A percentile compares a stretch with the other conserved stretches of the same genome.
Evolutionary conservation across 331 rosid genomes (phyloP).

Genomic region (Spiraea crenata): DNA sequence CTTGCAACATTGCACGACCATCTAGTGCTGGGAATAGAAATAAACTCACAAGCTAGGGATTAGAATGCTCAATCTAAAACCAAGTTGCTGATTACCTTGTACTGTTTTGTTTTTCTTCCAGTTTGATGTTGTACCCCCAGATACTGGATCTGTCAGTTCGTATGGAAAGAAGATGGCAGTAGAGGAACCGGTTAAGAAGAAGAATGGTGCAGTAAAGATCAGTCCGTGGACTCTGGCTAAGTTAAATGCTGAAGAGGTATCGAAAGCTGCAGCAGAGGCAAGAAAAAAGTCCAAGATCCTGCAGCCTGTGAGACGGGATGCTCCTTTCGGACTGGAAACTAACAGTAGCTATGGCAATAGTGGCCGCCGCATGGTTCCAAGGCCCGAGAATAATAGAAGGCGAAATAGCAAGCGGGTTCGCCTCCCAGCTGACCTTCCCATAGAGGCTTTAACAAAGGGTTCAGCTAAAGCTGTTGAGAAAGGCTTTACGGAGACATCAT

Average conservation of each 20-base stretch:
- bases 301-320: conserved; percentile 75
- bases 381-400: conserved; percentile 64
- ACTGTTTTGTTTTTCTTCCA: conserved; percentile 25
- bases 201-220: conserved; percentile 79
- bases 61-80: neutral
- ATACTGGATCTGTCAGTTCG: conserved; percentile 81
- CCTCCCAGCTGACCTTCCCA: conserved; percentile 76
- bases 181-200: conserved; percentile 68
- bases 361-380: conserved; percentile 58
- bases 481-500: conserved; percentile 53
- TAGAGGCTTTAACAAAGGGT: conserved; percentile 50
- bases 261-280: conserved; percentile 98
- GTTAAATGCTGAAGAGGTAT: conserved; percentile 83
- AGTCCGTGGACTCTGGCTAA: conserved; percentile 97
- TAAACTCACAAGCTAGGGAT: neutral
- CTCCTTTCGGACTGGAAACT: conserved; percentile 51
- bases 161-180: conserved; percentile 54
- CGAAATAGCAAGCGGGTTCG: conserved; percentile 71
- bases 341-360: conserved; percentile 67
- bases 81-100: conserved; percentile 2
- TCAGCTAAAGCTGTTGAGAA: conserved; percentile 47
- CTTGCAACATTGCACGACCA: neutral
- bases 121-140: conserved; percentile 97
- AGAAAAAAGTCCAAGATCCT: conserved; percentile 89
- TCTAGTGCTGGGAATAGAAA: neutral